Base-by-base conservation (phyloP, 2,329 filamentous ascomycete genomes). In the Claviceps maximensis region DNA sequence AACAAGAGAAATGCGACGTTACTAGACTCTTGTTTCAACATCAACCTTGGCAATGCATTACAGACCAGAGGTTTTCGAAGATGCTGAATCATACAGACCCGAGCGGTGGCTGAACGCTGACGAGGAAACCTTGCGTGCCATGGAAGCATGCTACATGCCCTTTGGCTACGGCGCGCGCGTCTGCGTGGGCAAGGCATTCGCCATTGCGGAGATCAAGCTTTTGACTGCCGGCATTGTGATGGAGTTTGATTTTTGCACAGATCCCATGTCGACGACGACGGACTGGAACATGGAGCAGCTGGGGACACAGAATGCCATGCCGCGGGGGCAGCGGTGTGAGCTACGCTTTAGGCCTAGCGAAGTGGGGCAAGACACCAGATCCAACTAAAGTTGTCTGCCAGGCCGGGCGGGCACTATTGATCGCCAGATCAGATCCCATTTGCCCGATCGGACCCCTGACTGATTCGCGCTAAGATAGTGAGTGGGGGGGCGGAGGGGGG, bases 11-110 rank as follows among this genome's bases (percentile, higher is more conserved):
- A 13, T n/a, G 25, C 40, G 12, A 6, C 17, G 10, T 47, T 10
- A n/a, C n/a, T 29, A 54, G 53, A 54, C 53, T 12, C 21, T 54
- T 17, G 53, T 54, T n/a, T 54, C 53, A 25, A 51, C 53, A 8
- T 51, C 53, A 36, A 54, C 53, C 2, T 13, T 51, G 31, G 27
- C 49, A 7, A 48, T 54, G 41, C 53, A 54, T 15, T 49, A 48
- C 7, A 38, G 48, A 19, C 36, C 44, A 33, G 49, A 51, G n/a
- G 36, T 51, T 10, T 54, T 54, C 44, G 5, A n/a, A 17, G 48
- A 51, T 19, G 31, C 49, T 7, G 42, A 47, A 33, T 17, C 17
- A 2, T 51, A 47, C 44, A n/a, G 38, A 13, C 53, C 53, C 17
- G 53, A 51, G 2, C 53, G 53, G 17, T 54, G 53, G 53, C 36